Base-by-base conservation (phyloP, 169 alveolate genomes). In the Babesia divergens region DNA sequence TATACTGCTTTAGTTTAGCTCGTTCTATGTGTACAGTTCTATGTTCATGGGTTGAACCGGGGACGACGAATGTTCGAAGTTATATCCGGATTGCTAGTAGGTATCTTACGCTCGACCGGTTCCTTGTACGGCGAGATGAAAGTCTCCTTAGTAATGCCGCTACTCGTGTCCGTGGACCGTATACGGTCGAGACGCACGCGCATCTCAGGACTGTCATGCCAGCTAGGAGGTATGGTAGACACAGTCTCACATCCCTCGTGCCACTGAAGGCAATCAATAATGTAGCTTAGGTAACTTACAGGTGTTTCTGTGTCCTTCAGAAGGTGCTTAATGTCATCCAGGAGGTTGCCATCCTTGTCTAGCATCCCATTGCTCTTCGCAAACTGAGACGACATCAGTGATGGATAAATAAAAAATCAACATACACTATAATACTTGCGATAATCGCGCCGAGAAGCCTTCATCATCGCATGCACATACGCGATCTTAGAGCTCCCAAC, bases 401-500 rank as follows among this genome's bases (percentile, higher is more conserved):
- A 13, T 11, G 16, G 52, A 1, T 38, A 13, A 26, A 14, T 14
- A 35, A n/a, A 24, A 1, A 42, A 13, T 4, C 35, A 6, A 64
- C 84, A 9, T 32, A 89, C 88, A 42, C 68, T 71, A 52, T 54
- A 80, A 54, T 89, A 83, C 59, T 89, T 84, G 72, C 88, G 55
- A 65, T 67, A 89, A 55, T 84, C 77, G 52, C 89, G 84, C 59
- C 93, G 52, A 62, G 80, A 79, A 9, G 50, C 44, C 52, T 81
- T 69, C 90, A 89, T 84, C 38, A 84, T 74, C n/a, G 69, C 59
- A 68, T 77, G 83, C 35, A 89, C 64, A 29, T 79, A 67, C 31
- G 54, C 67, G 42, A 89, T 56, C 54, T 84, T 53, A n/a, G 65
- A 76, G 32, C 52, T 34, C 13, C 96, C 96, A 9, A 91, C 95